phyloP scores from a whole-genome alignment of 257 asterid species.

The Handroanthus guayacan region DNA sequence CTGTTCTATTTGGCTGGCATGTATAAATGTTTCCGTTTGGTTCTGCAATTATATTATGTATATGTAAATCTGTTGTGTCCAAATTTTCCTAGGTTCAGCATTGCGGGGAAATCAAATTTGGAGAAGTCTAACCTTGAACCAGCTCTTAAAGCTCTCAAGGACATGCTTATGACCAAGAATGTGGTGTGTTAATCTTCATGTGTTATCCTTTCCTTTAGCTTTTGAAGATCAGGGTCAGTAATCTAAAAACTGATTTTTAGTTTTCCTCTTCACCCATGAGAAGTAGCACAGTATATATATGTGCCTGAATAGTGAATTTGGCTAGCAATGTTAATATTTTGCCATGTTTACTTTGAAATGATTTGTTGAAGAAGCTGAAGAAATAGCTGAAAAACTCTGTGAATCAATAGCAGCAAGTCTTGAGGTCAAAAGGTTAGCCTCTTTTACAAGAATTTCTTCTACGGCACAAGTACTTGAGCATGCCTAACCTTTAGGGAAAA shows the following conservation, averaged over 20 bases:
- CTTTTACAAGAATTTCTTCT: constrained; percentile 93
- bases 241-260: constrained; percentile 12
- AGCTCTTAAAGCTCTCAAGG: constrained; percentile 95
- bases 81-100: constrained; percentile 50
- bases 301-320: neutral
- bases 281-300: neutral
- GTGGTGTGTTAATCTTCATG: constrained; percentile 66
- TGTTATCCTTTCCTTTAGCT: neutral
- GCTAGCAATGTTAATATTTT: neutral
- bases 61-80: neutral
- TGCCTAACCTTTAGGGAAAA: constrained; percentile 4
- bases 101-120: constrained; percentile 91
- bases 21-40: neutral
- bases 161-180: constrained; percentile 98
- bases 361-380: constrained; percentile 78
- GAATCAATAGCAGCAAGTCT: constrained; percentile 97
- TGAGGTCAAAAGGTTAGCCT: constrained; percentile 89
- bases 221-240: neutral
- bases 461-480: constrained; percentile 76
- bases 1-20: constrained; percentile 12
- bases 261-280: neutral
- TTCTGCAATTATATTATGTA: neutral
- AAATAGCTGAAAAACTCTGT: constrained; percentile 97
- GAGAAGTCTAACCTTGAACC: constrained; percentile 90
- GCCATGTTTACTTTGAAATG: constrained; percentile 33